A percentile compares a stretch with the other conserved stretches of the same genome.
Conservation (phyloP, 225 moss, liverwort and hornwort genomes). For the Pleurozium schreberi region DNA sequence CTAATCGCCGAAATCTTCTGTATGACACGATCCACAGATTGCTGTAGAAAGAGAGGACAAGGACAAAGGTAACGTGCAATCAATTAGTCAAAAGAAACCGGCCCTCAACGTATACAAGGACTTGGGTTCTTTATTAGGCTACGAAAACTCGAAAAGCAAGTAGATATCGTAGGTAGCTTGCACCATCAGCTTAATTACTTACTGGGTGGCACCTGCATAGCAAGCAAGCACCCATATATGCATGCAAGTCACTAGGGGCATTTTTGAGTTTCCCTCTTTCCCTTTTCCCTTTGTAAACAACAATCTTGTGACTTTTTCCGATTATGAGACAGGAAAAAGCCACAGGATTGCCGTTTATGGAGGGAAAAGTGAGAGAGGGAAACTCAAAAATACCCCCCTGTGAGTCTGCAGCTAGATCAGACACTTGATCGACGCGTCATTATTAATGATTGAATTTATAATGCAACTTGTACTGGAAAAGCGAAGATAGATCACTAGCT, state of each 20-base stretch:
- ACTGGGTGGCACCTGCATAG: background rate
- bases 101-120: background rate
- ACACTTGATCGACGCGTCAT: too few species aligned
- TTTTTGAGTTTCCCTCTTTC: too few species aligned
- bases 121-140: background rate
- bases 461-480: background rate
- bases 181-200: background rate
- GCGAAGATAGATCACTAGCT: background rate
- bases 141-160: background rate
- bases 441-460: background rate
- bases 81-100: background rate
- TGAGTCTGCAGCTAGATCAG: background rate
- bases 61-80: too few species aligned
- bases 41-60: background rate
- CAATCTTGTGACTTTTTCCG: too few species aligned
- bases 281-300: too few species aligned
- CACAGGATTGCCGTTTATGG: too few species aligned
- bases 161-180: too few species aligned
- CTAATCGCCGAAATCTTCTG: too few species aligned
- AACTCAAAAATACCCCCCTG: too few species aligned
- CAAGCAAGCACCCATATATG: background rate
- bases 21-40: background rate
- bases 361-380: too few species aligned
- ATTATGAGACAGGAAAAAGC: too few species aligned
- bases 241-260: too few species aligned